Evolutionary conservation across 2,329 filamentous ascomycete species (phyloP), one percentile per base, ranked within the genome.

Genomic region (Ophiostoma ulmi): DNA sequence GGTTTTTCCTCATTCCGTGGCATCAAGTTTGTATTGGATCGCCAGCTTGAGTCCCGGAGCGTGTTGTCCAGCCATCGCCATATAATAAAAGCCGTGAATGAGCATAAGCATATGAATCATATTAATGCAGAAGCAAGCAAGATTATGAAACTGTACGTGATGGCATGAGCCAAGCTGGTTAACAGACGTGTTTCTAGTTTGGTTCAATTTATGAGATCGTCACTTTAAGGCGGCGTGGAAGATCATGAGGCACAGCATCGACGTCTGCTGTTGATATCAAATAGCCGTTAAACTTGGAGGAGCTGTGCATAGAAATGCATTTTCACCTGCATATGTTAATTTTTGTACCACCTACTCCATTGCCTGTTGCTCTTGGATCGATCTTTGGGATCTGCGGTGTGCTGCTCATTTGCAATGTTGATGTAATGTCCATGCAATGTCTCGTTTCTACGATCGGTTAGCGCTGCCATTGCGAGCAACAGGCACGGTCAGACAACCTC

Each of bases 171-270:
- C n/a, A 17, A 11, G 38, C 17, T 48, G 17, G 17, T 17, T 48
- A 48, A 20, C 44, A 17, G 39, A 14, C 14, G 39, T 44, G n/a
- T 58, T 58, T 17, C n/a, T 26, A 58, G 14, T 58, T 14, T 55
- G 48, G 48, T 7, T 26, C 7, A 26, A 26, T 22, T 13, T 0
- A 58, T 26, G 20, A 22, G 48, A 58, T 26, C 8, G 52, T 22
- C 52, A 22, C 52, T 31, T 13, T 13, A 26, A 48, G 14, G 44
- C 17, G 8, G 5, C 2, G 41, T 17, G 14, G 41, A 6, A 14
- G 41, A 44, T 44, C 41, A 44, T 44, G 48, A 26, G 52, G 52
- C 52, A 58, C 52, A 58, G n/a, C 52, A 58, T 26, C 52, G n/a
- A 22, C 20, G 52, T 26, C 52, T 58, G 22, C 31, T 26, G 52